A percentile compares a stretch with the other conserved stretches of the same genome.
Evolutionary conservation across 495 filamentous ascomycete species (phyloP).

Genomic region (Lasiosphaeria hispida): DNA sequence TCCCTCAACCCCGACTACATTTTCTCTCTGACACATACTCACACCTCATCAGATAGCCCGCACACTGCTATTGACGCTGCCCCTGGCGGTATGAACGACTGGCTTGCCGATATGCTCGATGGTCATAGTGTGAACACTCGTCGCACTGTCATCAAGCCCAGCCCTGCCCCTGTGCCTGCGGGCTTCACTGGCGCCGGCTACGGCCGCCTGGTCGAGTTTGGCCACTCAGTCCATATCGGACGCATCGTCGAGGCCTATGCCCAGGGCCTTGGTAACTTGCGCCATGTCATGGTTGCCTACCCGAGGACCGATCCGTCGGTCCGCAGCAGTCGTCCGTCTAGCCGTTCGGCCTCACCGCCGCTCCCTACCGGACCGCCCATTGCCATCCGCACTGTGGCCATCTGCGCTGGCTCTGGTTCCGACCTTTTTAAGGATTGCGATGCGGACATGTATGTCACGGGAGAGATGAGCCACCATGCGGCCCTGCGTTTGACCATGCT

Average conservation of each 20-base stretch:
- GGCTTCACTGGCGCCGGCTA: constrained; percentile 71
- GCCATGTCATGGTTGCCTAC: constrained; percentile 41
- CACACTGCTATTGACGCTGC: constrained; percentile 94
- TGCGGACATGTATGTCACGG: constrained; percentile 81
- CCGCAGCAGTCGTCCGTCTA: background rate
- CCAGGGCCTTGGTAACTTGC: constrained; percentile 33
- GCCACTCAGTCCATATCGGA: constrained; percentile 54
- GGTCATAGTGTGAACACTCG: constrained; percentile 21
- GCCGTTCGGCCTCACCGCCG: constrained; percentile 1
- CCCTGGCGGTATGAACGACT: constrained; percentile 83
- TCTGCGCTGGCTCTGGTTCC: constrained; percentile 85
- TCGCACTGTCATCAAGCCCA: constrained; percentile 38
- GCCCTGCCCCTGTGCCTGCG: constrained; percentile 30
- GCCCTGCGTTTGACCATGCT: constrained; percentile 80
- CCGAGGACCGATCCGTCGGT: constrained; percentile 20
- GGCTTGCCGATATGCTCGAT: constrained; percentile 82
- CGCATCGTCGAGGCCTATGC: constrained; percentile 56
- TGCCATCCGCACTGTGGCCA: constrained; percentile 39
- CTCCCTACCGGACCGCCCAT: constrained; percentile 10
- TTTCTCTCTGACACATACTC: background rate
- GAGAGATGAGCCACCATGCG: constrained; percentile 91
- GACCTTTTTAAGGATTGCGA: constrained; percentile 65
- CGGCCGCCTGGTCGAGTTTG: constrained; percentile 69
- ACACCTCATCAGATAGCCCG: constrained; percentile 59
- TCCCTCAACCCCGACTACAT: background rate